These are phyloP conservation scores for Aureobasidium sp. DNA, from an alignment of 2,329 filamentous ascomycete genomes.

Conservation along the genomic window DNA sequence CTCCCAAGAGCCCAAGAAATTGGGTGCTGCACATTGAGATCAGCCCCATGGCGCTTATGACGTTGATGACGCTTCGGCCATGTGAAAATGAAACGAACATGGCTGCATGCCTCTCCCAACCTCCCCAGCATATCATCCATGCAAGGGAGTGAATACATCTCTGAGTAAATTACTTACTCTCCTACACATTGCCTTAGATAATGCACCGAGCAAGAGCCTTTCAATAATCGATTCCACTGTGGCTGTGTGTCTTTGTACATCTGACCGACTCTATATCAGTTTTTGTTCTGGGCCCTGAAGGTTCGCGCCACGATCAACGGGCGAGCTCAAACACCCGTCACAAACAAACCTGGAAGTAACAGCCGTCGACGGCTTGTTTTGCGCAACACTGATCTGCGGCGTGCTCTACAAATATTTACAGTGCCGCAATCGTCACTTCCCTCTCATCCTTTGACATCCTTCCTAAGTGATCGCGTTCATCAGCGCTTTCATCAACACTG, in stretches of 20 bases:
- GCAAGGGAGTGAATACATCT: neutral
- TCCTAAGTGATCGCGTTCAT: neutral
- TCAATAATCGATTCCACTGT: neutral
- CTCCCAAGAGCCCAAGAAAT: conserved; percentile 13
- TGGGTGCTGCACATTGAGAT: conserved; percentile 6
- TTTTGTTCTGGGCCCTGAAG: conserved; percentile 14
- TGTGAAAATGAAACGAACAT: conserved; percentile 17
- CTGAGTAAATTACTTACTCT: neutral
- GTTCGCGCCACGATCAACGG: conserved; percentile 17
- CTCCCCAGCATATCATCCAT: neutral
- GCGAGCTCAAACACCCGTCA: conserved; percentile 16
- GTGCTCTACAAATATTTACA: conserved; percentile 12
- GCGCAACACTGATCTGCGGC: conserved; percentile 17
- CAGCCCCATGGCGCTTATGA: conserved; percentile 13
- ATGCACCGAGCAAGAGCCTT: neutral
- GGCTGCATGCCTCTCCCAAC: conserved; percentile 11
- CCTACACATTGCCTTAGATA: neutral
- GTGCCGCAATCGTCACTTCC: neutral
- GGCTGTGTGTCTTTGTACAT: conserved; percentile 12
- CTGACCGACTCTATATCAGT: conserved; percentile 7
- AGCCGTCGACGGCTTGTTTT: conserved; percentile 15
- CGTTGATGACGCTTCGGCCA: conserved; percentile 16
- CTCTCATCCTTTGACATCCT: neutral
- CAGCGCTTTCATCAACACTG: conserved; percentile 11
- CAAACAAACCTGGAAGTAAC: conserved; percentile 12